Conservation (phyloP, 2,329 filamentous ascomycete genomes). For the Alternaria metachromatica region DNA sequence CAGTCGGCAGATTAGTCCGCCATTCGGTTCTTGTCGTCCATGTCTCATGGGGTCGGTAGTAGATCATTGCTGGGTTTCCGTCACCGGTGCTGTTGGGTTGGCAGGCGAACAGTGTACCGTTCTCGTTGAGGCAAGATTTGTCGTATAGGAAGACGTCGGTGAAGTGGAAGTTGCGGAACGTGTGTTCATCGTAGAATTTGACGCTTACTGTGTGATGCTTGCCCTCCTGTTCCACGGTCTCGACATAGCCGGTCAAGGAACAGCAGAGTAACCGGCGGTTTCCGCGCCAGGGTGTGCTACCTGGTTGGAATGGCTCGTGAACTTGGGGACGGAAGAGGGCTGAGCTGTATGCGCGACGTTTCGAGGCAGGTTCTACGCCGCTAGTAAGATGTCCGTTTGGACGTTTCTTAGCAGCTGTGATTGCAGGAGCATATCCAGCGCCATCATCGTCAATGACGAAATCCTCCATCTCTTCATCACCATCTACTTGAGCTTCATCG, state of each 20-base stretch:
- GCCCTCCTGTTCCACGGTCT: slow-evolving; percentile 95
- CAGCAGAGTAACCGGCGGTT: slow-evolving; percentile 92
- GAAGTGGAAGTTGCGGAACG: slow-evolving; percentile 94
- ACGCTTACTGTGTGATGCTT: slow-evolving; percentile 89
- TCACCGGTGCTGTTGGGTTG: slow-evolving; percentile 59
- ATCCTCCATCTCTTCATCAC: slow-evolving; percentile 63
- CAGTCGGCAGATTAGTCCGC: slow-evolving; percentile 83
- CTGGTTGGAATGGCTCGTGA: slow-evolving; percentile 89
- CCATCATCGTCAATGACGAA: slow-evolving; percentile 97
- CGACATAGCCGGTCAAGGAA: slow-evolving; percentile 92
- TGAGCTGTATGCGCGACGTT: slow-evolving; percentile 58
- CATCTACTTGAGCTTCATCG: slow-evolving; percentile 55
- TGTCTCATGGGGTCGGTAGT: slow-evolving; percentile 95
- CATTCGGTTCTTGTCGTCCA: slow-evolving; percentile 93
- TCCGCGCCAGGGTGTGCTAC: slow-evolving; percentile 93
- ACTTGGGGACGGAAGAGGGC: slow-evolving; percentile 66
- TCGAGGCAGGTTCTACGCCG: slow-evolving; percentile 54
- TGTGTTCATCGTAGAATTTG: slow-evolving; percentile 95
- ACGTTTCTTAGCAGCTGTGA: slow-evolving; percentile 70
- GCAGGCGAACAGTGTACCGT: slow-evolving; percentile 85
- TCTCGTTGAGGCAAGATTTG: slow-evolving; percentile 87
- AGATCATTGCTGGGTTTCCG: slow-evolving; percentile 78
- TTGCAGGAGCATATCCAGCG: slow-evolving; percentile 75
- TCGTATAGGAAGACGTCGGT: slow-evolving; percentile 96
- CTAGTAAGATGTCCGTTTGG: slow-evolving; percentile 57